These are phyloP conservation scores for Plantago lanceolata DNA, from an alignment of 305 asterid genomes.

Conservation along the genomic window DNA sequence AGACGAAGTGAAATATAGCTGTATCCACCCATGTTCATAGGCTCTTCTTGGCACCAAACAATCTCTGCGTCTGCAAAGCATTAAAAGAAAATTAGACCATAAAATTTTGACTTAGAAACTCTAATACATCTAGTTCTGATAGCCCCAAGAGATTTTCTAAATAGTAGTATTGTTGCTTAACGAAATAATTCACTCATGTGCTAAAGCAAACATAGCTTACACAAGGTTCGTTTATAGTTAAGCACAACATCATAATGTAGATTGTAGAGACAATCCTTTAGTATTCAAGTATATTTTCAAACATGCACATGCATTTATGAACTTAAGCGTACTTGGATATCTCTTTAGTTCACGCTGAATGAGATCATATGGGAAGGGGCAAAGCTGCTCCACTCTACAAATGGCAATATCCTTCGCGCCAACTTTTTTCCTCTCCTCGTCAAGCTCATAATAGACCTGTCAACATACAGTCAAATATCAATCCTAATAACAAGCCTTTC, in stretches of 20 bases:
- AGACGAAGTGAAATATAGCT: constrained; percentile 67
- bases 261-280: background rate
- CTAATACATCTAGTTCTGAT: background rate
- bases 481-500: constrained; percentile 51
- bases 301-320: background rate
- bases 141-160: background rate
- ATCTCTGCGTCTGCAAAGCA: constrained; percentile 75
- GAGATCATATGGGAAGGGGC: constrained; percentile 93
- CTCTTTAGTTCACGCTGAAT: constrained; percentile 86
- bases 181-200: background rate
- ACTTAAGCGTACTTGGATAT: constrained; percentile 68
- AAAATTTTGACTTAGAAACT: constrained; percentile 1
- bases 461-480: constrained; percentile 13
- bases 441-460: constrained; percentile 86
- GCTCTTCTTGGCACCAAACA: constrained; percentile 98
- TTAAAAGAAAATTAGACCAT: constrained; percentile 4
- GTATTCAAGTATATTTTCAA: background rate
- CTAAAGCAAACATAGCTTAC: background rate
- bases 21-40: constrained; percentile 98
- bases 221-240: background rate
- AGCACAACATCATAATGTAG: constrained; percentile 2
- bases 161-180: background rate
- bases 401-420: constrained; percentile 70
- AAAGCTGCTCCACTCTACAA: constrained; percentile 92
- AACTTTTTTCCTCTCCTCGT: constrained; percentile 60